Base-by-base conservation (phyloP, 768 basidiomycete genomes). In the Sarcodon aspratus region DNA sequence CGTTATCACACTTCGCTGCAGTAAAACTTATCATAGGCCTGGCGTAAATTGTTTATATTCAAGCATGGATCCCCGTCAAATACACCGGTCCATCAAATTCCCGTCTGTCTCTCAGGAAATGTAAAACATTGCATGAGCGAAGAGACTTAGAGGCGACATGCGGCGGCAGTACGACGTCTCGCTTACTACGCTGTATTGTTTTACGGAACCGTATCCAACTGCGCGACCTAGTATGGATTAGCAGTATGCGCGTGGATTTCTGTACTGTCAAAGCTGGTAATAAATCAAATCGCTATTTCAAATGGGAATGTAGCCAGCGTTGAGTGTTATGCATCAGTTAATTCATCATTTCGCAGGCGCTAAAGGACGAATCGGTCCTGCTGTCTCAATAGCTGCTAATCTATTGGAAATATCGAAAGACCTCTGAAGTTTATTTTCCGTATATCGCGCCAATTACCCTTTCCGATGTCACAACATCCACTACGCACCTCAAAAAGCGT, bases 371-470 rank as follows among this genome's bases (percentile, higher is more conserved):
- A 66, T 65, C 17, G 63, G 65, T 9, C 60, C 63, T 12, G 63
- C 63, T 15, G 60, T 63, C 7, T 59, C 61, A n/a, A 18, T 65
- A 66, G 47, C 49, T 66, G 2, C 65, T 65, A 49, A 40, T 65
- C n/a, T 65, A 66, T 13, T 65, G 63, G 9, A 66, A 61, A 9
- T 66, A 65, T 32, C 62, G 60, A 21, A 57, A 54, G 9, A 57
- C 33, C 38, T 21, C 38, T 40, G 5, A n/a, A 6, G 38, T 15
- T 21, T 9, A 56, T 13, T 61, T 62, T 7, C 21, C 63, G 0
- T 61, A 62, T 44, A 11, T 66, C 35, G 61, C 57, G 6, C 66
- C 66, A 0, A 67, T 66, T 34, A 59, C 66, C 33, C 63, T 66
- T 21, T 61, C 63, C 13, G 60, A 61, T 9, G 52, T 64, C n/a